Base-by-base conservation (phyloP, 1,284 basidiomycete genomes). In the Uromyces viciae-fabae region DNA sequence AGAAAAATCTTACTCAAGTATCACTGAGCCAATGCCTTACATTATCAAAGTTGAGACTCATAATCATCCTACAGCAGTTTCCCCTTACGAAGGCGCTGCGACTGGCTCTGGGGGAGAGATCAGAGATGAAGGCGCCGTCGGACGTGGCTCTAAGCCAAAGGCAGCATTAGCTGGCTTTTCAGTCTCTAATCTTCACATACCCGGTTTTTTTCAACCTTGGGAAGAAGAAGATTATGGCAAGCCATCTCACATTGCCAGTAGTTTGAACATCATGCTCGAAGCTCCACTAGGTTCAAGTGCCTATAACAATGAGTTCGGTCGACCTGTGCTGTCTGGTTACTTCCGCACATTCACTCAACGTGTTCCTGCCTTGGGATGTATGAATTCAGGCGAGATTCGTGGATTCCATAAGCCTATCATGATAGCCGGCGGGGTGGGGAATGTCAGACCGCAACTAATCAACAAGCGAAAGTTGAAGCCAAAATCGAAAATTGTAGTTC, bases 371-470 rank as follows among this genome's bases (percentile, higher is more conserved):
- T 94, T 87, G 96, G 94, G 89, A 90, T 94, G 73, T 95, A 95
- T 0, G 96, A 95, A 87, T 89, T 91, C 25, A 92, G 86, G 82
- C n/a, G 91, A 95, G 85, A 89, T 95, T n/a, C 89, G 95, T 81
- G 96, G 96, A 0, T 99, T 98, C 88, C 97, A 99, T 88, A 99
- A 99, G 86, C 96, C 96, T 19, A 98, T 99, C 88, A 99, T 99
- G 97, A 92, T 99, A 83, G 97, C 97, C 22, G 96, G 96, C 71
- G 96, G 96, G 56, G 90, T 96, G 81, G 96, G 96, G 11, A 98
- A 93, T 84, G 95, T 99, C 52, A 90, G 93, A 33, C 91, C 92
- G 1, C 86, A 90, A 82, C 94, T 92, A 84, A 91, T 94, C 17
- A 89, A 88, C 84, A 98, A 98, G 87, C 88, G 89, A 2, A 87